Evolutionary conservation across 208 protist species (phyloP), one percentile per base, ranked within the genome.

Genomic region (Tetramitus jugosus): DNA sequence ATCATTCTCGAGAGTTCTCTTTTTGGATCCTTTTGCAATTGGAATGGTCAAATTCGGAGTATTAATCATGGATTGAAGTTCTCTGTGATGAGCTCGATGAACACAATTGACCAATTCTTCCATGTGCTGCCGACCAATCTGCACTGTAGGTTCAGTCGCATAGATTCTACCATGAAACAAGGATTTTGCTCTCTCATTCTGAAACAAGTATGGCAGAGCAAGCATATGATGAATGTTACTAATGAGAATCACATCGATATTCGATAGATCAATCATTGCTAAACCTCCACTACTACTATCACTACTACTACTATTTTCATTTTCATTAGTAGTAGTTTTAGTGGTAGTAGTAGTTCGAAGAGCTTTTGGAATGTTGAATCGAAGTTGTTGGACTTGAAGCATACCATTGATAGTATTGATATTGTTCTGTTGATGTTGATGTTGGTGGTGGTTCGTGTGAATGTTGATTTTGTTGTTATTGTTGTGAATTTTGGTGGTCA

Each of bases 121-220:
- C 67, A 74, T 74, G n/a, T 53, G 29, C 53, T 74, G 46, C 29
- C 37, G 33, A 33, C 67, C 67, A 1, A 74, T n/a, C 26, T 74
- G 39, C 3, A 53, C n/a, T 53, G 67, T 74, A 53, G 67, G 67
- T 74, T 74, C 67, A 4, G 67, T 74, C 2, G 67, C 7, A 37
- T 53, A 74, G 53, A 74, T 74, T 31, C 33, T 74, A 4, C 17
- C 42, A 26, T 42, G 39, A 45, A 69, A 69, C 17, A 0, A 8
- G 6, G 33, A 14, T 10, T 29, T 39, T 43, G 39, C 35, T 17
- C 17, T 53, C 49, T 35, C 29, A 49, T 71, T 17, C 3, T 42
- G 20, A 49, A 29, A 49, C 2, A 74, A 6, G n/a, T 29, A 74
- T n/a, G 67, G 67, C 37, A 74, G 37, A 37, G 42, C 39, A 39